Percentiles rank a stretch among this genome's conserved stretches.
Evolutionary conservation across 1,139 yeast genomes (phyloP).

Genomic region (Candida pseudocylindracea): DNA sequence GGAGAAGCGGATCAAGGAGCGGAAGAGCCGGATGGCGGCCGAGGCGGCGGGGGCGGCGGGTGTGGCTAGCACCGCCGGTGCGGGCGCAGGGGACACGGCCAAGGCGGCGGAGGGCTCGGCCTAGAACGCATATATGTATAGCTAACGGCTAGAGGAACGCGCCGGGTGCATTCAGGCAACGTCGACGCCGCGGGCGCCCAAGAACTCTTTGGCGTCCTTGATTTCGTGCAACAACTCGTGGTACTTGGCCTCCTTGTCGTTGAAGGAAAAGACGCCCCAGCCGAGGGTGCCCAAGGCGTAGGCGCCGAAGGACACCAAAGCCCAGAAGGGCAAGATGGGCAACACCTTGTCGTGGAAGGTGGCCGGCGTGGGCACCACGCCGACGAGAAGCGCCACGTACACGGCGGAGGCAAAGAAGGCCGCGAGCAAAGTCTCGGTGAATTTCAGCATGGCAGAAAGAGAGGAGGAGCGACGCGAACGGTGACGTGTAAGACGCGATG

Average conservation of each 20-base stretch:
- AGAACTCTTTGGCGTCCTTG: constrained; percentile 39
- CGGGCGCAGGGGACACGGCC: too few relatives aligned
- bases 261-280: constrained; percentile 47
- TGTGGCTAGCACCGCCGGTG: neutral
- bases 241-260: constrained; percentile 53
- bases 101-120: too few relatives aligned
- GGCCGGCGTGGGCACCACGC: constrained; percentile 33
- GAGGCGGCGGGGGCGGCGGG: neutral
- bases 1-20: constrained; percentile 38
- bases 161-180: constrained; percentile 17
- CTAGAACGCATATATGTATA: too few relatives aligned
- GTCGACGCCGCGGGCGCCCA: constrained; percentile 32
- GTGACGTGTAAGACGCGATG: too few relatives aligned
- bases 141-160: too few relatives aligned
- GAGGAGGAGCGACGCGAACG: too few relatives aligned
- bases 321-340: constrained; percentile 56
- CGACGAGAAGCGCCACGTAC: constrained; percentile 28
- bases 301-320: constrained; percentile 44
- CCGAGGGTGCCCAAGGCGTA: constrained; percentile 56
- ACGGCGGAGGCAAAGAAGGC: constrained; percentile 24
- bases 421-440: constrained; percentile 33
- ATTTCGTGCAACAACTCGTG: constrained; percentile 41
- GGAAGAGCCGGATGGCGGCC: neutral
- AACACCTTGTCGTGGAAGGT: constrained; percentile 28
- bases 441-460: constrained; percentile 31